Conservation (phyloP, 805 yeast species). For the Groenewaldozyma salmanticensis region DNA sequence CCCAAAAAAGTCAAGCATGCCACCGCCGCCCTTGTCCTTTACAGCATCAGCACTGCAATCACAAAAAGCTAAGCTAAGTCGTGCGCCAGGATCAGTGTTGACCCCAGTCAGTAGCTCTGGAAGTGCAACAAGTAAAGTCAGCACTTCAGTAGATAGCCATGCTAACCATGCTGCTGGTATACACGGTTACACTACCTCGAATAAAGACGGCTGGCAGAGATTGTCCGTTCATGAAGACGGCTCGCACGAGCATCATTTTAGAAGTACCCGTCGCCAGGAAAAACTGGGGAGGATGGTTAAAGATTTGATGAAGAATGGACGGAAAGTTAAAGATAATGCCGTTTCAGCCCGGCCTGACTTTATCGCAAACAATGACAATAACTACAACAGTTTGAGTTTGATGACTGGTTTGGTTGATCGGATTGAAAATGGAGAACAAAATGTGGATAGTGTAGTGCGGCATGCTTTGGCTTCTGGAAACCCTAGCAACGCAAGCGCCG, state of each 20-base stretch:
- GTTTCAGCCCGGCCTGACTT: slow-evolving; percentile 20
- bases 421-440: slow-evolving; percentile 28
- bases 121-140: no score
- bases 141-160: no score
- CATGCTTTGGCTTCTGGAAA: slow-evolving; percentile 17
- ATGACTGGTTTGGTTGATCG: slow-evolving; percentile 27
- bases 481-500: slow-evolving; percentile 4
- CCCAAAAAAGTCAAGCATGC: no score
- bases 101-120: no score
- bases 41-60: no score
- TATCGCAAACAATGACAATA: slow-evolving; percentile 6
- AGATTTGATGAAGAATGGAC: slow-evolving; percentile 44
- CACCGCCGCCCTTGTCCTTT: no score
- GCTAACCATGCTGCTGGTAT: no score
- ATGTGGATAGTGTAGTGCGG: slow-evolving; percentile 23
- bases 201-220: slow-evolving; percentile 7
- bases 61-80: no score
- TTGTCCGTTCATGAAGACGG: slow-evolving; percentile 39
- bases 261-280: slow-evolving; percentile 46
- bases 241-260: slow-evolving; percentile 68
- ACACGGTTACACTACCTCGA: no score
- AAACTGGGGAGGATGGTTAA: slow-evolving; percentile 32
- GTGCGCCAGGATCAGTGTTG: no score
- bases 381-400: slow-evolving; percentile 18
- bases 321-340: slow-evolving; percentile 29